Conservation (phyloP, 306 rosid genomes). For the Lathyrus sativus region DNA sequence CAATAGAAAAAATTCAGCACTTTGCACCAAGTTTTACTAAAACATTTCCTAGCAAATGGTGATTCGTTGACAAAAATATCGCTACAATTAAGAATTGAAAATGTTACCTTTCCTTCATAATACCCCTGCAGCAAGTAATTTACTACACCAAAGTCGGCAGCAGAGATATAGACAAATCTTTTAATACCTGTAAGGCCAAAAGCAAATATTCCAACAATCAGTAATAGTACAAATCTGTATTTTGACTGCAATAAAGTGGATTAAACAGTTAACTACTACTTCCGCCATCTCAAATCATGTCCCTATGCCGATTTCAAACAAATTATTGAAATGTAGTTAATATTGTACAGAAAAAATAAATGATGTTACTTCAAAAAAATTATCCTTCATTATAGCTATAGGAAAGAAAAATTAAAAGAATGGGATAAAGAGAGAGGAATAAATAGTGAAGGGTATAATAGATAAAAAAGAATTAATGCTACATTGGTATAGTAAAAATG, state of each 20-base stretch:
- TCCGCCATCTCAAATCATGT: too few relatives aligned
- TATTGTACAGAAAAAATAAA: too few relatives aligned
- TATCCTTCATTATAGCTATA: too few relatives aligned
- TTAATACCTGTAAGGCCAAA: constrained; percentile 70
- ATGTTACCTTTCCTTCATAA: constrained; percentile 90
- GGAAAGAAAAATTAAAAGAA: too few relatives aligned
- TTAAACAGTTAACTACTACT: constrained; percentile 16
- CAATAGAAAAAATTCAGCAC: not conserved
- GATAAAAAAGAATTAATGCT: too few relatives aligned
- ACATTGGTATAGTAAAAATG: too few relatives aligned
- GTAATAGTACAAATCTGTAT: constrained; percentile 8
- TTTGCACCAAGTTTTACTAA: constrained; percentile 2
- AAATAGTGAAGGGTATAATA: too few relatives aligned
- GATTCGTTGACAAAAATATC: constrained; percentile 31
- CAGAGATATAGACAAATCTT: constrained; percentile 88
- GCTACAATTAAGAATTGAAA: constrained; percentile 22
- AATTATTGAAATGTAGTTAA: too few relatives aligned
- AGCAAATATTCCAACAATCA: constrained; percentile 27
- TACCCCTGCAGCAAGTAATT: constrained; percentile 80
- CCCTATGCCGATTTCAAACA: too few relatives aligned
- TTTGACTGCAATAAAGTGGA: constrained; percentile 23
- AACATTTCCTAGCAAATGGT: constrained; percentile 4
- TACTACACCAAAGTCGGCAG: constrained; percentile 88
- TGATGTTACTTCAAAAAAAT: too few relatives aligned
- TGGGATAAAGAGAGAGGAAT: too few relatives aligned